These are phyloP conservation scores for Ogataea philodendri DNA, from an alignment of 805 yeast genomes.

Conservation along the genomic window DNA sequence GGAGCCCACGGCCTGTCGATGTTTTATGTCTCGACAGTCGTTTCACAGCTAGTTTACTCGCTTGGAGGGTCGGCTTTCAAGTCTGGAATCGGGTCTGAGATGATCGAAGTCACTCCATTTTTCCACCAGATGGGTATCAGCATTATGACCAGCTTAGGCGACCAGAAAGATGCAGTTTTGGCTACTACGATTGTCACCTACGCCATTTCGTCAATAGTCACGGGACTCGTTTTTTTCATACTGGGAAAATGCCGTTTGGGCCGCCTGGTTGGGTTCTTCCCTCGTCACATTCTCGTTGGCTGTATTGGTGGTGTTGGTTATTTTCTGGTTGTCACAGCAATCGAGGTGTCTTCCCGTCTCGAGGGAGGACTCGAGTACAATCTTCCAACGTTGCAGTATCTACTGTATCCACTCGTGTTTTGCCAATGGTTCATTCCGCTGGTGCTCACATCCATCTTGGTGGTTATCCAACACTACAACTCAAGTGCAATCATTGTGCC, in stretches of 20 bases:
- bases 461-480: slow-evolving; percentile 57
- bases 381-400: slow-evolving; percentile 48
- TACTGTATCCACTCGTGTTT: slow-evolving; percentile 45
- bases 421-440: slow-evolving; percentile 74
- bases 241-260: slow-evolving; percentile 83
- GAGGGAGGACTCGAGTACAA: slow-evolving; percentile 72
- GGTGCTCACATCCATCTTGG: slow-evolving; percentile 55
- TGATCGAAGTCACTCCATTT: slow-evolving; percentile 99
- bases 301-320: slow-evolving; percentile 99
- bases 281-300: slow-evolving; percentile 92
- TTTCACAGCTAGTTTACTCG: slow-evolving; percentile 85
- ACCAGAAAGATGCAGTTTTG: slow-evolving; percentile 47
- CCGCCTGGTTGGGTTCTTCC: slow-evolving; percentile 88
- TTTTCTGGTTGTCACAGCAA: slow-evolving; percentile 83
- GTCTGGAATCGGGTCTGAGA: slow-evolving; percentile 93
- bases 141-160: slow-evolving; percentile 54
- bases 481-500: slow-evolving; percentile 77
- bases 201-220: slow-evolving; percentile 77
- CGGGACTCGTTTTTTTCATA: slow-evolving; percentile 75
- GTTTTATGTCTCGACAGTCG: slow-evolving; percentile 90
- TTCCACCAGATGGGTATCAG: slow-evolving; percentile 91
- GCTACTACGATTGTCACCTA: slow-evolving; percentile 87
- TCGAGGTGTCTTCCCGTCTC: slow-evolving; percentile 84
- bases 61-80: slow-evolving; percentile 88
- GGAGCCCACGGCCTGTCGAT: slow-evolving; percentile 91